These are phyloP conservation scores for Pichia rugopelliculosa DNA, from an alignment of 805 yeast species.

Conservation along the genomic window DNA sequence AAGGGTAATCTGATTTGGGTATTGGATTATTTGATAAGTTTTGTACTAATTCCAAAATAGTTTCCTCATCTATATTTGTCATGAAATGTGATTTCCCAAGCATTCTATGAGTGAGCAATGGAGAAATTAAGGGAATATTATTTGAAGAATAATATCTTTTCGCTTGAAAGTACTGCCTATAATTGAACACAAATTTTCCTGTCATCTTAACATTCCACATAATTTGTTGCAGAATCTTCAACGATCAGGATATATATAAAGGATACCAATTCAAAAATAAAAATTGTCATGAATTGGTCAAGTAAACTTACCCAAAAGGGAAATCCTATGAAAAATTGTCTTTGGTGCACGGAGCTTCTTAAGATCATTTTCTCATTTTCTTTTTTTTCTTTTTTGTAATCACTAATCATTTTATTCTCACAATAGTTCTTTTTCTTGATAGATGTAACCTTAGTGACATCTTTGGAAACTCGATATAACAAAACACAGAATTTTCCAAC, in stretches of 20 bases:
- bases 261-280: not conserved
- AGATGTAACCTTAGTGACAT: too few relatives aligned
- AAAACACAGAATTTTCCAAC: too few relatives aligned
- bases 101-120: constrained; percentile 5
- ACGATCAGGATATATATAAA: too few relatives aligned
- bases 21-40: constrained; percentile 18
- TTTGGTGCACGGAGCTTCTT: not conserved
- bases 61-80: constrained; percentile 13
- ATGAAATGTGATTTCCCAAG: constrained; percentile 7
- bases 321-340: not conserved
- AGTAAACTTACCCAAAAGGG: not conserved
- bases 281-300: not conserved
- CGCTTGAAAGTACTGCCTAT: not conserved
- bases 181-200: not conserved
- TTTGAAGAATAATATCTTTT: not conserved
- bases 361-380: not conserved
- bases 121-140: constrained; percentile 6
- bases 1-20: constrained; percentile 14
- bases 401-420: too few relatives aligned
- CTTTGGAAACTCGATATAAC: too few relatives aligned
- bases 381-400: not conserved
- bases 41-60: constrained; percentile 19
- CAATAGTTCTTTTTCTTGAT: too few relatives aligned
- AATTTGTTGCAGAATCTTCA: too few relatives aligned
- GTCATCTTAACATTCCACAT: not conserved